phyloP scores from a whole-genome alignment of 441 rosid species.

The Populus hybrid region DNA sequence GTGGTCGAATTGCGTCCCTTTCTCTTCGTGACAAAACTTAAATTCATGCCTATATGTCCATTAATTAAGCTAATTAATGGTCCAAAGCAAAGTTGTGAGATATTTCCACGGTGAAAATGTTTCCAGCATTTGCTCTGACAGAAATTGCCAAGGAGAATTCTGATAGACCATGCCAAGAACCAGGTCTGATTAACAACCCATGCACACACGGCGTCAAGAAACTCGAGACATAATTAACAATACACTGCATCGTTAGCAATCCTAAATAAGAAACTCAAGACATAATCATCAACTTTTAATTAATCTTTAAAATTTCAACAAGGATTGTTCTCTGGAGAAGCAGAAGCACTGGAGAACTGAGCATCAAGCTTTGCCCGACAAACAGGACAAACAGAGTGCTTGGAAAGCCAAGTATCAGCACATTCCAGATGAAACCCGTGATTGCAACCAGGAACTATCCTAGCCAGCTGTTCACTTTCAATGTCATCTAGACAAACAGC shows the following conservation, averaged over 20 bases:
- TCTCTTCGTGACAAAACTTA: too few species aligned
- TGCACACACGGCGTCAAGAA: not conserved
- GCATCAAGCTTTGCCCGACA: constrained; percentile 53
- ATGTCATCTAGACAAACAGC: constrained; percentile 79
- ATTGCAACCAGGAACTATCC: constrained; percentile 79
- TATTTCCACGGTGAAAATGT: too few species aligned
- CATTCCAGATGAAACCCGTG: constrained; percentile 79
- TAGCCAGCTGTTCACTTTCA: constrained; percentile 45
- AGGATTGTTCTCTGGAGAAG: constrained; percentile 6
- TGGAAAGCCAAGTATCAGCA: constrained; percentile 73
- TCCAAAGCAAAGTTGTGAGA: not conserved
- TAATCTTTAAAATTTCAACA: not conserved
- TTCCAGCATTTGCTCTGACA: too few species aligned
- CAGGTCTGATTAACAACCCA: not conserved
- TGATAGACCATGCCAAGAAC: not conserved
- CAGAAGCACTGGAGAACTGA: constrained; percentile 3
- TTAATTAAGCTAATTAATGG: not conserved
- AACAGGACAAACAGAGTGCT: constrained; percentile 59
- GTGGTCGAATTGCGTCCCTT: too few species aligned
- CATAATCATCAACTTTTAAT: not conserved
- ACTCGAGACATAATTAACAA: not conserved
- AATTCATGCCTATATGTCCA: too few species aligned
- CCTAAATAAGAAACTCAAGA: not conserved
- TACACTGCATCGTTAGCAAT: not conserved
- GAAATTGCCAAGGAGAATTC: too few species aligned